Percentiles rank a stretch among this genome's conserved stretches.
Evolutionary conservation across 352 stramenopile species (phyloP).

Genomic region (Phytophthora vignae): DNA sequence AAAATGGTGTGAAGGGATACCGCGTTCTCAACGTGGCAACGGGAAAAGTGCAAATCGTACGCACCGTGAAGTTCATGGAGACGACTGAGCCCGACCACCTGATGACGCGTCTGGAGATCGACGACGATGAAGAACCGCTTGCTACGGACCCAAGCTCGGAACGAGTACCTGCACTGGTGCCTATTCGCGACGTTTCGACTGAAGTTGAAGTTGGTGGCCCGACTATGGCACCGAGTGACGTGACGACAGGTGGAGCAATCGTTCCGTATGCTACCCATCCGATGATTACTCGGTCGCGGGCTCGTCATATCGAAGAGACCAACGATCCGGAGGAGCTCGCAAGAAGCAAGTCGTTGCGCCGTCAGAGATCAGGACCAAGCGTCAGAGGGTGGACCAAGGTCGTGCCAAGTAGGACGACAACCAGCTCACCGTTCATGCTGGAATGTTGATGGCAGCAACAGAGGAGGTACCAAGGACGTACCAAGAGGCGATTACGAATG

Average conservation of each 20-base stretch:
- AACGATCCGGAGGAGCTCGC: conserved; percentile 8
- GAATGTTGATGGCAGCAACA: too few relatives aligned
- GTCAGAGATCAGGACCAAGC: too few relatives aligned
- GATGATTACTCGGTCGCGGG: too few relatives aligned
- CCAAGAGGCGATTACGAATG: too few relatives aligned
- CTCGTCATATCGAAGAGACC: conserved; percentile 6
- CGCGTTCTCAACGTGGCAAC: too few relatives aligned
- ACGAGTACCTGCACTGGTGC: neutral
- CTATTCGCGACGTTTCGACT: neutral
- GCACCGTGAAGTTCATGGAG: neutral
- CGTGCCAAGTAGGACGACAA: too few relatives aligned
- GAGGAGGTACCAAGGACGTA: too few relatives aligned
- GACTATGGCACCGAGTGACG: neutral
- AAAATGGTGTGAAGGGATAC: neutral
- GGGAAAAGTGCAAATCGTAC: too few relatives aligned
- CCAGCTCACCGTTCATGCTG: too few relatives aligned
- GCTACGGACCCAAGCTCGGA: neutral
- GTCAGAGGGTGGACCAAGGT: too few relatives aligned
- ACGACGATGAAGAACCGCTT: neutral
- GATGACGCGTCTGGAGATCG: neutral
- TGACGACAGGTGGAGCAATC: neutral
- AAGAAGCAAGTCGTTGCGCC: conserved; percentile 14
- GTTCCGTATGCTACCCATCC: conserved; percentile 1
- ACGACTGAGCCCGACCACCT: too few relatives aligned
- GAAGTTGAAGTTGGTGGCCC: neutral